These are phyloP conservation scores for Copromyces sp. DNA, from an alignment of 495 filamentous ascomycete genomes.

Conservation along the genomic window DNA sequence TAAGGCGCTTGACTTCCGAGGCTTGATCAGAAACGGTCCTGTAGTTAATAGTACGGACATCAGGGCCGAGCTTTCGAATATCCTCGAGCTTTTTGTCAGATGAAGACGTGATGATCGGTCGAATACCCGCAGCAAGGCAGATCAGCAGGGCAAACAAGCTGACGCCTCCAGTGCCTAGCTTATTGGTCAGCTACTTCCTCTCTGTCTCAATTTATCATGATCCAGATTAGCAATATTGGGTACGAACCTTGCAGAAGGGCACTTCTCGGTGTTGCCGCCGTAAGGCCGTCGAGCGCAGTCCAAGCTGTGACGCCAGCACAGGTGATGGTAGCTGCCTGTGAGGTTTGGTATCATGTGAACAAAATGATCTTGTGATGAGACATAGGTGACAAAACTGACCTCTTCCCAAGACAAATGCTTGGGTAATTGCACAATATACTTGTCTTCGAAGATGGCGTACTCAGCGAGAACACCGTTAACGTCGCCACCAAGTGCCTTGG, in stretches of 20 bases:
- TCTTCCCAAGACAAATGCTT: constrained; percentile 21
- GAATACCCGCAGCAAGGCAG: constrained; percentile 12
- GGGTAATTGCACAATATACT: constrained; percentile 19
- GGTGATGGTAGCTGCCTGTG: constrained; percentile 6
- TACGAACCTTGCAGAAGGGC: constrained; percentile 13
- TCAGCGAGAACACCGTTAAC: constrained; percentile 21
- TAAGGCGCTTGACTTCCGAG: constrained; percentile 18
- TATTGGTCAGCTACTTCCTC: constrained; percentile 1
- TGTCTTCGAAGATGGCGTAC: constrained; percentile 23
- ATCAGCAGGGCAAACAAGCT: constrained; percentile 11
- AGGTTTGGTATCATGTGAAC: constrained; percentile 11
- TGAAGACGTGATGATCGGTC: constrained; percentile 24
- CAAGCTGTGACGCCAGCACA: constrained; percentile 15
- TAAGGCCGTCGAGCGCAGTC: constrained; percentile 5
- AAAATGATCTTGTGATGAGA: neutral
- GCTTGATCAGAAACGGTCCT: constrained; percentile 5
- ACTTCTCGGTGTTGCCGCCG: neutral
- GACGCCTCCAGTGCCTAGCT: constrained; percentile 18
- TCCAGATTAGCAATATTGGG: no score
- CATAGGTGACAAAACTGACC: constrained; percentile 4
- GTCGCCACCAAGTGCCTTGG: constrained; percentile 11
- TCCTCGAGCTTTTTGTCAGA: constrained; percentile 13
- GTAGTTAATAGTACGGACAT: constrained; percentile 14
- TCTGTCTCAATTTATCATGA: no score
- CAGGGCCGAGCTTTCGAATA: constrained; percentile 8